Evolutionary conservation across 768 basidiomycete species (phyloP).

Genomic region (Russula sp.): DNA sequence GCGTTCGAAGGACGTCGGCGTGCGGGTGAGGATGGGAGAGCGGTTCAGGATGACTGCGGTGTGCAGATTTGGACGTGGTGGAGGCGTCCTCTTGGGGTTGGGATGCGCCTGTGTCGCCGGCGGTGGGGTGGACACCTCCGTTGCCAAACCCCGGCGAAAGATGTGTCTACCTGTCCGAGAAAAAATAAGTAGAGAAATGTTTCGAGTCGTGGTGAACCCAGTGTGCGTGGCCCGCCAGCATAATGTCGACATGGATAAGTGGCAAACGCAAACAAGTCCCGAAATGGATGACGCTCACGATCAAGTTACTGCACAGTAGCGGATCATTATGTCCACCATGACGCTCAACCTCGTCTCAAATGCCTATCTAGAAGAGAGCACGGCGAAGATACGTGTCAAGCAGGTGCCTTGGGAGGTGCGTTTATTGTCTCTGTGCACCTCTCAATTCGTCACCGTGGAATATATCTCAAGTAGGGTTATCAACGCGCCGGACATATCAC

Average conservation of each 20-base stretch:
- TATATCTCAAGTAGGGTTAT: conserved; percentile 64
- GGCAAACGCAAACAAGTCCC: neutral
- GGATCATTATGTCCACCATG: conserved; percentile 38
- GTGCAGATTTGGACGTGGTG: too few relatives aligned
- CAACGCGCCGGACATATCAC: conserved; percentile 90
- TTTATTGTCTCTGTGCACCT: neutral
- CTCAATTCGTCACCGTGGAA: neutral
- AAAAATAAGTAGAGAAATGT: neutral
- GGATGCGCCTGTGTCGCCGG: neutral
- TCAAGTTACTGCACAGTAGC: too few relatives aligned
- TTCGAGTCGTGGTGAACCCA: neutral
- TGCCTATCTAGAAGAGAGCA: conserved; percentile 78
- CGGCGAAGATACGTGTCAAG: conserved; percentile 83
- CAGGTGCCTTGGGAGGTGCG: conserved; percentile 95
- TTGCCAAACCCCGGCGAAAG: conserved; percentile 13
- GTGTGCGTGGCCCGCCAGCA: neutral
- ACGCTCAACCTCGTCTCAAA: conserved; percentile 74
- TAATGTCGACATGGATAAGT: neutral
- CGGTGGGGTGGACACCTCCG: neutral
- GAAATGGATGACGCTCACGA: conserved; percentile 1
- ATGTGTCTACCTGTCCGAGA: neutral
- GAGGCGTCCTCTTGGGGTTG: neutral
- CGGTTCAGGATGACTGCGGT: too few relatives aligned
- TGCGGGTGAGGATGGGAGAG: too few relatives aligned
- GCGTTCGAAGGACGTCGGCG: too few relatives aligned